These are phyloP conservation scores for Phytophthora europaea DNA, from an alignment of 352 stramenopile species.

Conservation along the genomic window DNA sequence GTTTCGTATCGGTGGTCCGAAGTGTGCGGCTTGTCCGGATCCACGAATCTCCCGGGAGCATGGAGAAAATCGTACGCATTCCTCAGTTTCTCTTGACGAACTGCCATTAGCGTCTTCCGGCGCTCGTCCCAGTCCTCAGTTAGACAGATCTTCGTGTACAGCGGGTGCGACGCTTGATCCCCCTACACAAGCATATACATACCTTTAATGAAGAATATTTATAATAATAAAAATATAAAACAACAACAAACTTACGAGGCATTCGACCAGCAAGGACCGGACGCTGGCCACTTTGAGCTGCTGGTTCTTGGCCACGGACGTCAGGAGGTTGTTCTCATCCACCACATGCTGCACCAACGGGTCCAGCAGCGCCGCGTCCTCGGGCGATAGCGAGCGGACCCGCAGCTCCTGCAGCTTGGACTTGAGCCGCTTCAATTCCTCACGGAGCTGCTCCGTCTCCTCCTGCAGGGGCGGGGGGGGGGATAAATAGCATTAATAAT, in stretches of 20 bases:
- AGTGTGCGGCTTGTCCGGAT: constrained; percentile 21
- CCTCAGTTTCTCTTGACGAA: constrained; percentile 28
- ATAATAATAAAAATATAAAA: background rate
- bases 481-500: background rate
- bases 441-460: constrained; percentile 22
- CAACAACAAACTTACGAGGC: constrained; percentile 16
- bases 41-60: constrained; percentile 23
- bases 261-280: constrained; percentile 43
- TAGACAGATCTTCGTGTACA: constrained; percentile 25
- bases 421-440: constrained; percentile 15
- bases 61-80: constrained; percentile 32
- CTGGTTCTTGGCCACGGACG: constrained; percentile 35
- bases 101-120: constrained; percentile 32
- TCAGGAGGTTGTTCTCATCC: constrained; percentile 35
- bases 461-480: constrained; percentile 9
- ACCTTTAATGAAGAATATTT: background rate
- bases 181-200: constrained; percentile 7
- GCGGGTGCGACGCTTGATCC: constrained; percentile 20
- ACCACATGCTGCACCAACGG: constrained; percentile 12
- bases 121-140: constrained; percentile 34
- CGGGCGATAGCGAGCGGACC: constrained; percentile 11
- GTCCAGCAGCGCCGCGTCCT: constrained; percentile 24
- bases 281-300: constrained; percentile 40
- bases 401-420: constrained; percentile 29
- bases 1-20: constrained; percentile 24